Evolutionary conservation across 768 basidiomycete genomes (phyloP), one percentile per base, ranked within the genome.

Genomic region (Suillus fuscotomentosus): DNA sequence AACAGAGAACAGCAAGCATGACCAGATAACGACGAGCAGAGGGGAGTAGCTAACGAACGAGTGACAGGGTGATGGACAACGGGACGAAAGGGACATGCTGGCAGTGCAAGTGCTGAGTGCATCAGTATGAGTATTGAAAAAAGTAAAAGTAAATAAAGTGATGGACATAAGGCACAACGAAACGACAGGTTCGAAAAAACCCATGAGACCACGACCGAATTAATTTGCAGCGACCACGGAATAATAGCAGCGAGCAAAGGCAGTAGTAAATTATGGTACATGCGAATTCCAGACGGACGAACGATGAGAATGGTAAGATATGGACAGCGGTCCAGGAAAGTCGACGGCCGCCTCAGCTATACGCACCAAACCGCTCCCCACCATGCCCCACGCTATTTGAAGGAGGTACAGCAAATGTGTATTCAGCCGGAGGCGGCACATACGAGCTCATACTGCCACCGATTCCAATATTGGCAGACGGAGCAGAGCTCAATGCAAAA

Each of bases 291-390:
- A 24, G n/a, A 64, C 31, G 41, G 31, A 65, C 17, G 39, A 11
- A 50, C 36, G 60, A 53, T 27, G 60, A 43, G 27, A 43, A 22
- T 43, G 45, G 42, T 54, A 39, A 17, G 24, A 24, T 8, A 22
- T 1, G 17, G 5, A 54, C 20, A 11, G n/a, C 20, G 5, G 51
- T 10, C 27, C 24, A 53, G 9, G 11, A 20, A 34, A 9, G 17
- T 54, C 17, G 17, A 54, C 31, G 31, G 53, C 36, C 31, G 45
- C 59, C 54, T 22, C n/a, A 50, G 13, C 56, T 53, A 27, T 70
- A 68, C 24, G 72, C 53, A 10, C 60, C 36, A 31, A 65, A 77
- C 36, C 68, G 67, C 31, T 71, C 73, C 60, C 74, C 70, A 20
- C 63, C 67, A 10, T 73, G 74, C 17, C 66, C 61, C 4, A 34